Conservation (phyloP, 768 basidiomycete genomes). For the Lentinula sp. region DNA sequence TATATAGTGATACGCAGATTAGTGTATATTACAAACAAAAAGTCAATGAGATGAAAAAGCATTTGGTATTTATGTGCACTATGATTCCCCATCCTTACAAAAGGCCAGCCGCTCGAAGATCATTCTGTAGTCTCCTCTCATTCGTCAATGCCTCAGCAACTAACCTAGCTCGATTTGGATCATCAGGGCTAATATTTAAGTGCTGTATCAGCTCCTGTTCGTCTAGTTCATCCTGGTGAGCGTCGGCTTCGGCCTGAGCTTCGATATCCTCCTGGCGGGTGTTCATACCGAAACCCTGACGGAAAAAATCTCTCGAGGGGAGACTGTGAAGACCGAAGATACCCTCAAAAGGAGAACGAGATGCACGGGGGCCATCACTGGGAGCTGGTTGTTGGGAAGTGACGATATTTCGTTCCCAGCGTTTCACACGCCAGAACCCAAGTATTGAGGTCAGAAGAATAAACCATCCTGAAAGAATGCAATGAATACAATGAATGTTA, state of each 20-base stretch:
- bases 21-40: not conserved
- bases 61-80: not conserved
- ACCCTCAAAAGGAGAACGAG: conserved; percentile 25
- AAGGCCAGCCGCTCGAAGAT: conserved; percentile 61
- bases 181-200: conserved; percentile 32
- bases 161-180: conserved; percentile 35
- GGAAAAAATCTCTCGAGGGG: conserved; percentile 34
- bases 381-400: conserved; percentile 34
- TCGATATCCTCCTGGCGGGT: conserved; percentile 16
- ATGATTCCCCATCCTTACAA: conserved; percentile 27
- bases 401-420: conserved; percentile 78
- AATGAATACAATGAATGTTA: conserved; percentile 9
- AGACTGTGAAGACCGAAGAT: conserved; percentile 33
- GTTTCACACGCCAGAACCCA: conserved; percentile 85
- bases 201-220: conserved; percentile 19
- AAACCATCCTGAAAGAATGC: conserved; percentile 60
- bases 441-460: conserved; percentile 86
- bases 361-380: conserved; percentile 12
- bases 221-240: conserved; percentile 20
- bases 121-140: conserved; percentile 52
- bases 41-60: not conserved
- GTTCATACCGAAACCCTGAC: conserved; percentile 39
- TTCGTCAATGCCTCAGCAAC: conserved; percentile 41
- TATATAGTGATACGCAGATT: not conserved
- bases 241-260: conserved; percentile 21